Evolutionary conservation across 495 filamentous ascomycete genomes (phyloP), one percentile per base, ranked within the genome.

Genomic region (Hypoxylon lienhwacheense): DNA sequence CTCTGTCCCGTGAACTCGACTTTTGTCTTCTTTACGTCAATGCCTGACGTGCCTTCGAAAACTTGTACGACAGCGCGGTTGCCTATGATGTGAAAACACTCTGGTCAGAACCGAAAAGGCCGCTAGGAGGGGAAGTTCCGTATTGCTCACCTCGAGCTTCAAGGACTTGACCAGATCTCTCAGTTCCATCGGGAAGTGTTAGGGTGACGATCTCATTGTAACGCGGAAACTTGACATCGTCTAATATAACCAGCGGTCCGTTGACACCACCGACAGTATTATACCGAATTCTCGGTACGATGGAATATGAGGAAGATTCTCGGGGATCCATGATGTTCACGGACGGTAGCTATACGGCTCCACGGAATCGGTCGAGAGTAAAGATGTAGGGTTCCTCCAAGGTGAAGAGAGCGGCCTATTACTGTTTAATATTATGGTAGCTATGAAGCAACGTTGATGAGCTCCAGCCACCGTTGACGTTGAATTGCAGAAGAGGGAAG

Each of bases 221-320:
- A 63, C 85, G 79, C 44, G 93, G 93, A 72, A 89, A 95, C 87
- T 98, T 98, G 76, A 97, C 91, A 85, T 95, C 90, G 66, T 97
- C 95, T 40, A 99, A 80, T 70, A 99, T 89, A 63, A 99, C 93
- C 73, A 97, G 81, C 45, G 93, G 93, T 37, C 93, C 95, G 75
- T 97, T 99, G 71, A 97, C 88, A 73, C 91, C 95, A 71, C 89
- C 88, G 70, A 99, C 90, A 55, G 93, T 99, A 78, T 99, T 99
- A 80, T 99, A 99, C 53, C 88, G 82, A 68, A 96, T 82, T 71
- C 90, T 82, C 63, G 91, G 91, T 70, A 86, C 82, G 69, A 96
- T 80, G 63, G 75, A 79, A 75, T 81, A 82, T 36, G 79, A 80
- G 53, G 77, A 77, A 58, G 87, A 84, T 78, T 90, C 90, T 69